Evolutionary conservation across 257 asterid genomes (phyloP).

Genomic region (Thymus mandschuricus): DNA sequence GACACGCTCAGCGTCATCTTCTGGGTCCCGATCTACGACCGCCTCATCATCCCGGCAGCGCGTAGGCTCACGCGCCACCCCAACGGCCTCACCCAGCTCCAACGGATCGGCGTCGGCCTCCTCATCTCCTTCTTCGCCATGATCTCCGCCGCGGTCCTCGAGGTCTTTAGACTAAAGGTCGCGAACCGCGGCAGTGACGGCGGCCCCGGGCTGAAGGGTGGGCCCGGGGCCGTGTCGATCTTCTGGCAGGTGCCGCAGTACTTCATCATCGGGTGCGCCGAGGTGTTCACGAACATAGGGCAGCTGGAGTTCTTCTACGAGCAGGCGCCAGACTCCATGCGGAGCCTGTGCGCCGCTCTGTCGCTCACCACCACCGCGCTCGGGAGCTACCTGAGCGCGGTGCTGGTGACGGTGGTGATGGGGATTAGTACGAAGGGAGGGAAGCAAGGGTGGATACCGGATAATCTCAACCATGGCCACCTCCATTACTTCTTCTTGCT

Average conservation of each 20-base stretch:
- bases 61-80: conserved; percentile 66
- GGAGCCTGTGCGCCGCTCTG: conserved; percentile 66
- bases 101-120: conserved; percentile 62
- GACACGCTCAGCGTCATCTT: conserved; percentile 64
- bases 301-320: conserved; percentile 78
- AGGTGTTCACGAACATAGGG: conserved; percentile 67
- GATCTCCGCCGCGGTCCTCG: conserved; percentile 58
- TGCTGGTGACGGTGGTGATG: conserved; percentile 59
- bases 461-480: conserved; percentile 60
- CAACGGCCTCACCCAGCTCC: conserved; percentile 63
- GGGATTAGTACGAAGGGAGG: conserved; percentile 50
- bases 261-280: conserved; percentile 71
- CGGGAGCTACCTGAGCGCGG: conserved; percentile 63
- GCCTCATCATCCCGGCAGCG: conserved; percentile 50
- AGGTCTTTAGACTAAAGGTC: conserved; percentile 44
- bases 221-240: conserved; percentile 43
- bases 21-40: conserved; percentile 75
- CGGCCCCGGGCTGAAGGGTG: conserved; percentile 34
- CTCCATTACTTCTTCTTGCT: conserved; percentile 64
- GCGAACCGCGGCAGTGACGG: conserved; percentile 45
- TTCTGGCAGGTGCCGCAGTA: conserved; percentile 81
- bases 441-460: conserved; percentile 66
- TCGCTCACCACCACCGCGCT: conserved; percentile 60
- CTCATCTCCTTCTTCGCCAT: conserved; percentile 67
- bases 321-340: conserved; percentile 81